These are phyloP conservation scores for Penicillium sp. DNA, from an alignment of 2,329 filamentous ascomycete species.

Conservation along the genomic window DNA sequence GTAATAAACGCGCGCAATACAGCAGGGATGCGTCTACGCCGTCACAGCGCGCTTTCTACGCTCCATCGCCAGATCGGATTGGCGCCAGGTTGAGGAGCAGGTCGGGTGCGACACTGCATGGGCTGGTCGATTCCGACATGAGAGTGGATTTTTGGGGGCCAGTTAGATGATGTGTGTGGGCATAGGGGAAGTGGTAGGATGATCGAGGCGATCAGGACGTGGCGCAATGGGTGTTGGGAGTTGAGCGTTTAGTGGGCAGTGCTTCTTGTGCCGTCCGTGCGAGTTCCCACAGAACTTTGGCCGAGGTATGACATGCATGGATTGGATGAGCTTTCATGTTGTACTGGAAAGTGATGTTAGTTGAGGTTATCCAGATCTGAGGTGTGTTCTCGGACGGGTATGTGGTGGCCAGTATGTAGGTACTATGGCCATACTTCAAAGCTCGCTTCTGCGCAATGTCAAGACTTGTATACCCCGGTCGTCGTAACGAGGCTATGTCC, in stretches of 20 bases:
- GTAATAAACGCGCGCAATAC: background rate
- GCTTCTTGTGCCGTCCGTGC: conserved; percentile 5
- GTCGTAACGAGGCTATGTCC: too few species aligned
- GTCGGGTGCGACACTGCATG: conserved; percentile 21
- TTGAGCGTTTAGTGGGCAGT: background rate
- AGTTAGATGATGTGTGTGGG: background rate
- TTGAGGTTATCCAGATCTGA: background rate
- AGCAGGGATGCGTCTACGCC: background rate
- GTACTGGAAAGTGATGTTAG: background rate
- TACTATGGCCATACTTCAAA: too few species aligned
- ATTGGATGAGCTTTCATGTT: conserved; percentile 9
- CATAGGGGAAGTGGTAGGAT: background rate
- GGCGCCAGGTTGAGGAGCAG: conserved; percentile 4
- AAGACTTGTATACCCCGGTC: too few species aligned
- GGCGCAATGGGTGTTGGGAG: background rate
- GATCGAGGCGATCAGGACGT: background rate
- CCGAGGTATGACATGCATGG: conserved; percentile 25
- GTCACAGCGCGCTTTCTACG: background rate
- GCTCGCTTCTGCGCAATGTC: too few species aligned
- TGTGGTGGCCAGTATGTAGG: too few species aligned
- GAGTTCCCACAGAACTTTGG: background rate
- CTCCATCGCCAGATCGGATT: background rate
- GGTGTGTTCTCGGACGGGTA: too few species aligned
- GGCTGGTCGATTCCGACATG: conserved; percentile 18
- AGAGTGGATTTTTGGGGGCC: background rate